These are phyloP conservation scores for Arxiozyma slooffiae DNA, from an alignment of 1,139 yeast species.

Conservation along the genomic window DNA sequence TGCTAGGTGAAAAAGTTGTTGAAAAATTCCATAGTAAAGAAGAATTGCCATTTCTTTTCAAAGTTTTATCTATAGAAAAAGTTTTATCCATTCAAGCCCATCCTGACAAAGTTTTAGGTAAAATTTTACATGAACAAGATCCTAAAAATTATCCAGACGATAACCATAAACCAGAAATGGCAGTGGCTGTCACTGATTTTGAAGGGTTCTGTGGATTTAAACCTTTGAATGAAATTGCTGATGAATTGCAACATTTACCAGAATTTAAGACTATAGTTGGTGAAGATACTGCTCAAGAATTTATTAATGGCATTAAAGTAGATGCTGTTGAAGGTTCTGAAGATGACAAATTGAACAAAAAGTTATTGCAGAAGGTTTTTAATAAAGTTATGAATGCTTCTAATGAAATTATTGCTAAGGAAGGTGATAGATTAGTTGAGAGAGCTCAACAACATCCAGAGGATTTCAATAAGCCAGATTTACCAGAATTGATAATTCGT, in stretches of 20 bases:
- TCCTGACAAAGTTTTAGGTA: constrained; percentile 83
- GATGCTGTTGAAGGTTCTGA: constrained; percentile 38
- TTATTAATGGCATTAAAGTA: constrained; percentile 41
- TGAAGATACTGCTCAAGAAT: constrained; percentile 43
- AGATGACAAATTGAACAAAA: constrained; percentile 47
- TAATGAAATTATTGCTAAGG: constrained; percentile 42
- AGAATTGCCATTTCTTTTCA: constrained; percentile 85
- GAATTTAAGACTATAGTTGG: constrained; percentile 70
- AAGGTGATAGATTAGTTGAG: constrained; percentile 52
- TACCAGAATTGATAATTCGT: constrained; percentile 65
- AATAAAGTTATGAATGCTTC: constrained; percentile 73
- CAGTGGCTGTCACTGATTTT: constrained; percentile 87
- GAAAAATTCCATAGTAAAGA: constrained; percentile 56
- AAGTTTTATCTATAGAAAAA: constrained; percentile 83
- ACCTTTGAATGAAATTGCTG: constrained; percentile 69
- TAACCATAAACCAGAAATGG: constrained; percentile 99
- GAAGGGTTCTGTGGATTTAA: constrained; percentile 98
- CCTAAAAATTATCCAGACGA: constrained; percentile 95
- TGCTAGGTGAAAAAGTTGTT: constrained; percentile 50
- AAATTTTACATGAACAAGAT: constrained; percentile 63
- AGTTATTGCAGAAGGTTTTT: constrained; percentile 63
- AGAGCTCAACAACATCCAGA: constrained; percentile 50
- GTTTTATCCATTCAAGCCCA: constrained; percentile 96
- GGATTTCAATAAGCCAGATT: constrained; percentile 35
- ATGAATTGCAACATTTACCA: constrained; percentile 58